Evolutionary conservation across 2,329 filamentous ascomycete species (phyloP).

Genomic region (Xylariomycetidae sp.): DNA sequence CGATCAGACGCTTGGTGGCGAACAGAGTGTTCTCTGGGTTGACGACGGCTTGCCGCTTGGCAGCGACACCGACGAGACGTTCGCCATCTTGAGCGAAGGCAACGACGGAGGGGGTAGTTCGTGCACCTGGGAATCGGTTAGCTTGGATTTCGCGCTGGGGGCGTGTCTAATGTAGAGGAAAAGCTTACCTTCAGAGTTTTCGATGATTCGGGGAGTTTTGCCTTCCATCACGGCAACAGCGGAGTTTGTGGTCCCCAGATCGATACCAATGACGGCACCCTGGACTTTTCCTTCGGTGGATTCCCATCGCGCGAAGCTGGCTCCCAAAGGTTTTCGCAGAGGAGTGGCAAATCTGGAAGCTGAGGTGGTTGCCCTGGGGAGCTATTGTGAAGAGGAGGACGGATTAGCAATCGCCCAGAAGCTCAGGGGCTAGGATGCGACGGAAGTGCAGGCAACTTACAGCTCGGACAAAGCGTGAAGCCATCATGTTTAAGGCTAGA

Average conservation of each 20-base stretch:
- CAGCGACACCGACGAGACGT: constrained; percentile 92
- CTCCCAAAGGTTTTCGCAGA: constrained; percentile 65
- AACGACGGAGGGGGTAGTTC: constrained; percentile 90
- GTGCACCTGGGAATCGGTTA: constrained; percentile 55
- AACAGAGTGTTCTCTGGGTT: constrained; percentile 99
- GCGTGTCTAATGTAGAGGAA: constrained; percentile 10
- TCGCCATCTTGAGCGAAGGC: constrained; percentile 94
- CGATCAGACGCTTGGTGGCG: constrained; percentile 97
- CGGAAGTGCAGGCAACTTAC: constrained; percentile 63
- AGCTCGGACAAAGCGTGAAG: constrained; percentile 68
- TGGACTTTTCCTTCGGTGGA: constrained; percentile 84
- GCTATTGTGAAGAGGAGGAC: constrained; percentile 44
- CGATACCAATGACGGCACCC: constrained; percentile 95
- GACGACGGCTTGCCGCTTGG: constrained; percentile 96
- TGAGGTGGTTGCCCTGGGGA: constrained; percentile 71
- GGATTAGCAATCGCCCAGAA: too few relatives aligned
- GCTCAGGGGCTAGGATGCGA: too few relatives aligned
- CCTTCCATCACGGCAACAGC: constrained; percentile 98
- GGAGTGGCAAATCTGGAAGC: constrained; percentile 63
- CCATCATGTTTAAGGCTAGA: constrained; percentile 57
- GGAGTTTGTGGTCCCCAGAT: constrained; percentile 95
- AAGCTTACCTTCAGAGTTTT: constrained; percentile 83
- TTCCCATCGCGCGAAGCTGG: constrained; percentile 74
- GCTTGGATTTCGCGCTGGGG: constrained; percentile 2
- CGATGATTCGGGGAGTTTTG: constrained; percentile 91